Evolutionary conservation across 352 stramenopile genomes (phyloP).

Genomic region (Nothophytophthora sp.): DNA sequence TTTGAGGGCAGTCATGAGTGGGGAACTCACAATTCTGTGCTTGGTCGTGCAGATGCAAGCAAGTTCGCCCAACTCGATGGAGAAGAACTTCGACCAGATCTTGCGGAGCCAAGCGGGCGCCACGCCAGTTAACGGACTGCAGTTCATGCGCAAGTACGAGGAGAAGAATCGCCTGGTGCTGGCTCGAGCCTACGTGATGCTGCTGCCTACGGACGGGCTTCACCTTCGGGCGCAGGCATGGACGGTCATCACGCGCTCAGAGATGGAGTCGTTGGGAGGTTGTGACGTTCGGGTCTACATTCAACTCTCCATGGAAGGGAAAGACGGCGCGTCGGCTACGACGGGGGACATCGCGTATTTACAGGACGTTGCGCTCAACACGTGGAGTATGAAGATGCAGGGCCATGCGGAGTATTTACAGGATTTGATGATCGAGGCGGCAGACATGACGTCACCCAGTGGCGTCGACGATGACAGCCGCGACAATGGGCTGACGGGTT

Average conservation of each 20-base stretch:
- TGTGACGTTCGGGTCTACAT: conserved; percentile 14
- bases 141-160: conserved; percentile 32
- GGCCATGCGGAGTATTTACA: conserved; percentile 16
- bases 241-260: conserved; percentile 16
- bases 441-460: not conserved
- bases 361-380: conserved; percentile 16
- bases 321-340: conserved; percentile 3
- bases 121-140: conserved; percentile 21
- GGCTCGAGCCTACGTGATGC: conserved; percentile 11
- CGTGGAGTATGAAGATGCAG: conserved; percentile 24
- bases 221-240: conserved; percentile 14
- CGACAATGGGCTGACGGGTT: too few species aligned
- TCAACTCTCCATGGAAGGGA: conserved; percentile 22
- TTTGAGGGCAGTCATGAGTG: not conserved
- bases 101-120: conserved; percentile 5
- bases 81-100: conserved; percentile 30
- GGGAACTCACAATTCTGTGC: not conserved
- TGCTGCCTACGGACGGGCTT: conserved; percentile 18
- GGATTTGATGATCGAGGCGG: conserved; percentile 18
- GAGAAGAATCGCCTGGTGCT: conserved; percentile 25
- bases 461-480: too few species aligned
- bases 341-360: conserved; percentile 19
- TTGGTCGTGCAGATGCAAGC: conserved; percentile 13
- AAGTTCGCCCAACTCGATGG: conserved; percentile 14
- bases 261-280: not conserved